A percentile compares a stretch with the other conserved stretches of the same genome.
Conservation (phyloP, 2,329 filamentous ascomycete genomes). For the Aspergillus niger region DNA sequence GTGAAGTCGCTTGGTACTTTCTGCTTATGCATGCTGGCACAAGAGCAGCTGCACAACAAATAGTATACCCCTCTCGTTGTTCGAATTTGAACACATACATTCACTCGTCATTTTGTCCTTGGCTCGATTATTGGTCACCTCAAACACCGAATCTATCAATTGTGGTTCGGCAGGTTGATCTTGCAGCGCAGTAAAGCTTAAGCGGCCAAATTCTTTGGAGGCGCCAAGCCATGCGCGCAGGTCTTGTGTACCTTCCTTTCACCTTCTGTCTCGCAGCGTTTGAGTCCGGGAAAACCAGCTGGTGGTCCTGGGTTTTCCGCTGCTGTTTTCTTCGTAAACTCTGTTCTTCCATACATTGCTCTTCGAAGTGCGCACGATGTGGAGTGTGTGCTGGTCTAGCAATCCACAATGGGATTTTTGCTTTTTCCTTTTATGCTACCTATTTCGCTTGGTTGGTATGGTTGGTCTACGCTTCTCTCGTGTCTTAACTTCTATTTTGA, state of each 20-base stretch:
- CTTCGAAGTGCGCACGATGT: neutral
- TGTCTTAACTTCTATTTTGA: neutral
- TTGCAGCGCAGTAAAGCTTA: neutral
- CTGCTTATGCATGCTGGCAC: neutral
- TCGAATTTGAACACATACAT: neutral
- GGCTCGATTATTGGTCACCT: neutral
- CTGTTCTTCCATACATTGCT: neutral
- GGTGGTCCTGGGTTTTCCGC: neutral
- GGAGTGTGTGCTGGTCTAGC: neutral
- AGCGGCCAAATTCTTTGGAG: neutral
- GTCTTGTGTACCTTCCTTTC: neutral
- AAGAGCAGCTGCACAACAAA: neutral
- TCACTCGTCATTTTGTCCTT: neutral
- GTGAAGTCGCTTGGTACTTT: neutral
- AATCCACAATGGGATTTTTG: neutral
- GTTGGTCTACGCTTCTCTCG: neutral
- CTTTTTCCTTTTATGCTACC: neutral
- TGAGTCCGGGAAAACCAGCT: neutral
- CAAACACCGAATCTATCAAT: neutral
- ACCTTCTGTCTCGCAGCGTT: neutral
- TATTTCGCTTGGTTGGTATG: neutral
- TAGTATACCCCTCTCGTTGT: neutral
- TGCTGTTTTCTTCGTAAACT: neutral
- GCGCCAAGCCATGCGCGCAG: neutral
- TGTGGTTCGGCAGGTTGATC: neutral